Base-by-base conservation (phyloP, 1,284 basidiomycete species). In the Laetiporus sulphureus region DNA sequence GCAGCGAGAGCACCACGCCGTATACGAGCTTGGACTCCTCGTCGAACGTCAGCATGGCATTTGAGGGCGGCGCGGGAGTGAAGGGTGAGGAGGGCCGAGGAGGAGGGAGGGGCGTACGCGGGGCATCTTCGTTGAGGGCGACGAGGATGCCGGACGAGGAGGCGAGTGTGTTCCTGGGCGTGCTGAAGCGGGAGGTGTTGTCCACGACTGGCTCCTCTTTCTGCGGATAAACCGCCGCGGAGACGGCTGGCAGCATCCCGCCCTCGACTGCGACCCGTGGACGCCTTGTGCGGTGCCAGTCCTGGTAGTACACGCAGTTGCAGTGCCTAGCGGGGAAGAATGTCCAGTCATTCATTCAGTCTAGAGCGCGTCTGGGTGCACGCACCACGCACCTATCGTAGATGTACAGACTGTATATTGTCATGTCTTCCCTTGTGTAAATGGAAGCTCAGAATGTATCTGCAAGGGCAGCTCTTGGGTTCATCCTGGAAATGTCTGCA, bases 1-100 rank as follows among this genome's bases (percentile, higher is more conserved):
- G 69, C 50, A 99, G 62, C 5, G 91, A 95, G 41, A 97, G 72
- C 15, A 99, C 76, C 33, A 99, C 89, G 46, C 96, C 96, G 59
- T 98, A 99, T 0, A 99, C 93, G 41, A 99, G 76, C 63, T 99
- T 99, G 2, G 89, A 85, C 64, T 99, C 94, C 64, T 99, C 95
- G 58, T 99, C 94, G 52, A 99, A 97, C 4, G 94, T 74, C 19
- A 97, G 68, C 10, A 75, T 73, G n/a, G 72, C 72, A 22, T 60
- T 60, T 27, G 51, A 47, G 16, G 49, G 45, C 0, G 50, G 54
- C 37, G 41, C 52, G 39, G 43, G 50, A 11, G 60, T 53, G 15
- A 61, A 63, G 2, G 55, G 61, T 13, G 63, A 38, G 64, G 51
- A 42, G 3, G 68, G 70, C 18, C 61, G 50, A 27, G 67, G 61